A percentile compares a stretch with the other conserved stretches of the same genome.
Conservation (phyloP, 257 asterid species). For the Nicotiana otophora region DNA sequence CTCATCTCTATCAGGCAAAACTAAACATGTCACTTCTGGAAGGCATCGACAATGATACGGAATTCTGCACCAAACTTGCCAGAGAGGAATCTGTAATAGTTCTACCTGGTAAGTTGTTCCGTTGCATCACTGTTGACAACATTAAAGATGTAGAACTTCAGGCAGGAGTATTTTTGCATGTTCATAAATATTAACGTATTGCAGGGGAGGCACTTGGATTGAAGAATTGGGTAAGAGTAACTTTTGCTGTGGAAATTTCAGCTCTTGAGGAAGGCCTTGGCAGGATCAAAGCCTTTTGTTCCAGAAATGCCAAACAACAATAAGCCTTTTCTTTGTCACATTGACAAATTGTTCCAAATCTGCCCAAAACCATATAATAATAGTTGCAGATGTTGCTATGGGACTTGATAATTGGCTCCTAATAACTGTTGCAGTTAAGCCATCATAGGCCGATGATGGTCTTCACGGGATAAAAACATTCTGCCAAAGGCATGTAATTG, state of each 20-base stretch:
- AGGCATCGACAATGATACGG: constrained; percentile 47
- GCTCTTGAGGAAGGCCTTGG: constrained; percentile 46
- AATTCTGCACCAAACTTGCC: constrained; percentile 55
- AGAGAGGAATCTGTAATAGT: constrained; percentile 55
- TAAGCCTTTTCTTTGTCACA: not conserved
- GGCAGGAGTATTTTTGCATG: not conserved
- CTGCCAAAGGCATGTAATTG: not conserved
- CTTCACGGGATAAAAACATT: not conserved
- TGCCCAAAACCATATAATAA: not conserved
- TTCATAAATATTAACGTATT: not conserved
- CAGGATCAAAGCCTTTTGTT: constrained; percentile 61
- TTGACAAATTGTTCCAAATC: not conserved
- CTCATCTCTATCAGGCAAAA: constrained; percentile 36
- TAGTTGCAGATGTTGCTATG: not conserved
- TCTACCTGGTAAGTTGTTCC: constrained; percentile 46
- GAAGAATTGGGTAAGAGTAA: constrained; percentile 55
- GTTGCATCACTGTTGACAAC: not conserved
- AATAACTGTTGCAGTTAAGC: not conserved
- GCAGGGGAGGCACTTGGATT: constrained; percentile 56
- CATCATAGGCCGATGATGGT: not conserved
- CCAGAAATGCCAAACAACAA: constrained; percentile 35
- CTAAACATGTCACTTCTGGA: constrained; percentile 35
- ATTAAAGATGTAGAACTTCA: not conserved
- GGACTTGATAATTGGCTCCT: not conserved
- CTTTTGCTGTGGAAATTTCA: constrained; percentile 49